Conservation (phyloP, 768 basidiomycete genomes). For the Zangia roseola region DNA sequence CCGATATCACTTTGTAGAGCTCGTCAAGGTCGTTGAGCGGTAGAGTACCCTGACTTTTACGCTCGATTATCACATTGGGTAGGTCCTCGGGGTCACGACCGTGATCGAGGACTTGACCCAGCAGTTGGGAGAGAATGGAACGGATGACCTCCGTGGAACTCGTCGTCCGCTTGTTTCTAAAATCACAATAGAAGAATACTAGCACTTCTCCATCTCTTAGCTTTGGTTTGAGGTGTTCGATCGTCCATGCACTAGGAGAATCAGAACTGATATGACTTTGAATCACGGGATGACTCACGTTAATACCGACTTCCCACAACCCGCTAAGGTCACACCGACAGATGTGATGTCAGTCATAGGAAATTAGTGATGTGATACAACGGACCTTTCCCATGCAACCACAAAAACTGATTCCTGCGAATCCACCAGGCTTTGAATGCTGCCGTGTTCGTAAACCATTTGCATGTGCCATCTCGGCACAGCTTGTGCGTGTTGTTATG, state of each 20-base stretch:
- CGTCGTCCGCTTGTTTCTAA: background rate
- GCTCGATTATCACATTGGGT: background rate
- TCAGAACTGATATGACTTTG: background rate
- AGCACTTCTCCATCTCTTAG: background rate
- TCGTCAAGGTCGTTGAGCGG: background rate
- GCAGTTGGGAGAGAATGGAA: background rate
- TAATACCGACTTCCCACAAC: background rate
- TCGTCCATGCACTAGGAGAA: background rate
- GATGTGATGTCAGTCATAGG: background rate
- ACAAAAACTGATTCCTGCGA: background rate
- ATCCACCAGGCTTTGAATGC: background rate
- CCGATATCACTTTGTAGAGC: background rate
- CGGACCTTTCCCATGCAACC: background rate
- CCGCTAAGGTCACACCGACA: background rate
- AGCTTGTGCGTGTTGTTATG: background rate
- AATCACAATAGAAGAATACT: slow-evolving; percentile 1
- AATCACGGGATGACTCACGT: background rate
- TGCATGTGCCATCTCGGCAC: background rate
- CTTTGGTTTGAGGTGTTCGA: background rate
- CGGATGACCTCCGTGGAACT: background rate
- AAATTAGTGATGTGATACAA: background rate
- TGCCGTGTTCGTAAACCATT: background rate
- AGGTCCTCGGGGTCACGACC: background rate
- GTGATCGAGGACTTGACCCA: background rate
- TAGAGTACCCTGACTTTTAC: background rate